Percentiles rank a stretch among this genome's conserved stretches.
Evolutionary conservation across 306 rosid species (phyloP).

Genomic region (Trifolium dubium): DNA sequence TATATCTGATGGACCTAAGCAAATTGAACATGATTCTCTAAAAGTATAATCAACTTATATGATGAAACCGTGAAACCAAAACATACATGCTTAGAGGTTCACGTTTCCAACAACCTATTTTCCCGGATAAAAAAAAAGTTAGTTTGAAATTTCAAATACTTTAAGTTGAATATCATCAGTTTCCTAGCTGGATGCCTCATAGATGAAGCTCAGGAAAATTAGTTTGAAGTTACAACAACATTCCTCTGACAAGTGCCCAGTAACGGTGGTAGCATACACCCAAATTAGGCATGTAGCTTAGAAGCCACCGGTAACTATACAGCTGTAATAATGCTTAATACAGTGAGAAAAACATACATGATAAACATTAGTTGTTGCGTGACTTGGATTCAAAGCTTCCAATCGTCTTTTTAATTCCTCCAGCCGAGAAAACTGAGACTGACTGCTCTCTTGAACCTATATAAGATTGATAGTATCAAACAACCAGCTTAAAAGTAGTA

Average conservation of each 20-base stretch:
- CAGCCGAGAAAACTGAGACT: conserved; percentile 70
- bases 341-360: conserved; percentile 51
- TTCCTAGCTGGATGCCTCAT: conserved; percentile 6
- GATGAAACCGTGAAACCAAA: not conserved
- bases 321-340: conserved; percentile 17
- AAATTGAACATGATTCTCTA: not conserved
- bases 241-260: conserved; percentile 24
- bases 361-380: conserved; percentile 55
- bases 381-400: conserved; percentile 82
- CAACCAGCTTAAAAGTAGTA: conserved; percentile 34
- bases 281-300: not conserved
- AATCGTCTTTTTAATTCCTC: conserved; percentile 90
- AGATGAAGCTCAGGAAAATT: conserved; percentile 25
- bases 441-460: conserved; percentile 92
- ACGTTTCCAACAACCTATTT: conserved; percentile 6
- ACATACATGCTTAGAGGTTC: not conserved
- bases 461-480: conserved; percentile 46
- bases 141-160: conserved; percentile 18
- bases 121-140: not conserved
- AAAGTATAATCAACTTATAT: conserved; percentile 27
- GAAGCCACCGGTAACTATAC: conserved; percentile 23
- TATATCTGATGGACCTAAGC: conserved; percentile 6
- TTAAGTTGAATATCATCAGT: not conserved
- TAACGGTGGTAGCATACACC: conserved; percentile 2
- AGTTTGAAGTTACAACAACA: conserved; percentile 20